Percentiles rank a stretch among this genome's conserved stretches.
These are phyloP conservation scores for Plasmopara viticola DNA, from an alignment of 352 stramenopile species.

Conservation along the genomic window DNA sequence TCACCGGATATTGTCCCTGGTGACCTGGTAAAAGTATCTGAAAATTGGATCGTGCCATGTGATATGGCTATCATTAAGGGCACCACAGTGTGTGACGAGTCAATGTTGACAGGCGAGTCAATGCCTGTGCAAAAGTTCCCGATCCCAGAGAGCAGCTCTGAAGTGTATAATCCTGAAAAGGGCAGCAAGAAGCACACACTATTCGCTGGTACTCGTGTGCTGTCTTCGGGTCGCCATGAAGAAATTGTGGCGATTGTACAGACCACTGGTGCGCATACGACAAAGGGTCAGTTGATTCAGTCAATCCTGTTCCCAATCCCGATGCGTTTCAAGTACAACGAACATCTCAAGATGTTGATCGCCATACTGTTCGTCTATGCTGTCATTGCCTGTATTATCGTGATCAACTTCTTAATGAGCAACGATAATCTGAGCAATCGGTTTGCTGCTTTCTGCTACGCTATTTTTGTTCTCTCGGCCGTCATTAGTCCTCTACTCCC, in stretches of 20 bases:
- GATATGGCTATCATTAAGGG: constrained; percentile 69
- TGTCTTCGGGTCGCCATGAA: constrained; percentile 56
- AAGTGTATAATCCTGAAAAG: constrained; percentile 49
- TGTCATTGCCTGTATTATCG: constrained; percentile 58
- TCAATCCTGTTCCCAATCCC: constrained; percentile 80
- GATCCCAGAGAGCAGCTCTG: constrained; percentile 35
- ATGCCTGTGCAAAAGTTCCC: constrained; percentile 86
- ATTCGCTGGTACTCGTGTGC: constrained; percentile 74
- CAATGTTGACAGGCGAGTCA: constrained; percentile 71
- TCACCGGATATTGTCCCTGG: constrained; percentile 53
- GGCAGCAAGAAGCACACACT: constrained; percentile 82
- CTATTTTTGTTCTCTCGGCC: constrained; percentile 72
- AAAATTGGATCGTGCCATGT: constrained; percentile 66
- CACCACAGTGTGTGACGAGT: constrained; percentile 63
- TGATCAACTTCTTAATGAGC: constrained; percentile 66
- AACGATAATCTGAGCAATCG: constrained; percentile 67
- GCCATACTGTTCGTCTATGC: constrained; percentile 71
- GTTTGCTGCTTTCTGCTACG: constrained; percentile 59
- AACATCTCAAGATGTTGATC: constrained; percentile 81
- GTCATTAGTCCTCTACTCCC: constrained; percentile 82
- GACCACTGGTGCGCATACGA: constrained; percentile 79
- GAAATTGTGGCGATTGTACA: constrained; percentile 75
- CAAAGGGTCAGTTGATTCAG: constrained; percentile 78
- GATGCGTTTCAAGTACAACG: constrained; percentile 90
- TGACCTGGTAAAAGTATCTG: constrained; percentile 53